These are phyloP conservation scores for Leptomonas seymouri DNA, from an alignment of 208 protist species.

Conservation along the genomic window DNA sequence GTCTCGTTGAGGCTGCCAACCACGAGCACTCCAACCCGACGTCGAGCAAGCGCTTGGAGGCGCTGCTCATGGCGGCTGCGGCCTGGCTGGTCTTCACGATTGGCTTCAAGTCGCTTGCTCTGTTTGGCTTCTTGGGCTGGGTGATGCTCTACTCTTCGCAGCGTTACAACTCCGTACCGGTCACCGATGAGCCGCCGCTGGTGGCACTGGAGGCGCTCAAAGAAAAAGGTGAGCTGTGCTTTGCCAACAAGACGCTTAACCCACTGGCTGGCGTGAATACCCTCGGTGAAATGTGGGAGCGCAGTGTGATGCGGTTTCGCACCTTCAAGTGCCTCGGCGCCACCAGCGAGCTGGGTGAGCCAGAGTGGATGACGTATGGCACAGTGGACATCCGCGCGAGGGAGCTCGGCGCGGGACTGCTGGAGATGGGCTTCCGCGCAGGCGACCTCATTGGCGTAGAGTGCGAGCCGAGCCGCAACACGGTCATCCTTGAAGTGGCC, in stretches of 20 bases:
- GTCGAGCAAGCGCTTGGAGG: constrained; percentile 48
- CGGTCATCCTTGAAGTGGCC: constrained; percentile 70
- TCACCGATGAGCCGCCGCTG: constrained; percentile 38
- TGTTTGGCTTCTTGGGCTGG: constrained; percentile 33
- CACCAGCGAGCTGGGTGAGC: constrained; percentile 47
- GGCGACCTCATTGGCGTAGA: constrained; percentile 86
- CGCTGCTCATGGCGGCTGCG: constrained; percentile 37
- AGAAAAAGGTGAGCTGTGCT: constrained; percentile 37
- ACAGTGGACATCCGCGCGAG: constrained; percentile 63
- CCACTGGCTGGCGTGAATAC: constrained; percentile 43
- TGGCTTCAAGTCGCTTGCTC: constrained; percentile 42
- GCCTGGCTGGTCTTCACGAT: constrained; percentile 46
- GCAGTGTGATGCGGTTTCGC: constrained; percentile 55
- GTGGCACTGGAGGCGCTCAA: constrained; percentile 57
- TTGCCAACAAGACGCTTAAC: constrained; percentile 33
- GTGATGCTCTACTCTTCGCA: constrained; percentile 47
- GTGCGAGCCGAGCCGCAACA: constrained; percentile 61
- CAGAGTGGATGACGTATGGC: constrained; percentile 76
- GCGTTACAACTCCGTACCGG: constrained; percentile 39
- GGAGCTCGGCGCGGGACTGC: constrained; percentile 74
- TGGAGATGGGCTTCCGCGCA: constrained; percentile 48
- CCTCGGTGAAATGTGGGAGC: constrained; percentile 71
- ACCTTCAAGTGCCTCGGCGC: constrained; percentile 66
- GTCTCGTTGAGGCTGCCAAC: constrained; percentile 62
- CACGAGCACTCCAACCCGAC: constrained; percentile 78